Evolutionary conservation across 345 rosid species (phyloP), one percentile per base, ranked within the genome.

Genomic region (Hirschfeldia incana): DNA sequence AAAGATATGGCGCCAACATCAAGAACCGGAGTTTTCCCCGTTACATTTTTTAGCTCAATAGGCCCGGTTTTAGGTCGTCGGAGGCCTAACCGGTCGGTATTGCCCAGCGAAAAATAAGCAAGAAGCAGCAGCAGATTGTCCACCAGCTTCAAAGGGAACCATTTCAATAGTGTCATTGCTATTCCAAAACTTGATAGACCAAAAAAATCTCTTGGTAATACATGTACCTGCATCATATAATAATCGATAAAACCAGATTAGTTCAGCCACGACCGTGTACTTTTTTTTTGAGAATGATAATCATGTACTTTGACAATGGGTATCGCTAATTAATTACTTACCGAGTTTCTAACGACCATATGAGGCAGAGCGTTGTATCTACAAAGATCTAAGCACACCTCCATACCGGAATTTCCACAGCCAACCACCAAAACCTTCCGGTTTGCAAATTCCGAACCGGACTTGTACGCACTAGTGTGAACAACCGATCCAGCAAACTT

Each of bases 381-480:
- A 73, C 91, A 91, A 11, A 93, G 89, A 82, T 91, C 98, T 77
- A 93, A 82, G 81, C 97, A 85, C 34, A 93, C 90, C 82, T 93
- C 98, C 98, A 93, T 91, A 59, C 98, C 98, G 0, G 98, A 93
- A 72, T 93, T 93, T 0, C 98, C 98, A 80, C 97, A 90, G 4
- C 98, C 97, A 26, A 93, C 73, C 0, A 93, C 94, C 77, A 93
- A 74, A 69, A 93, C 98, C 79, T 77, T 82, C 71, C 78, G 37
- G 82, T 85, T 85, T 58, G 72, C 71, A 44, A 85, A 89, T 32
- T 67, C 87, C 26, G 76, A 78, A 62, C 97, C 97, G 28, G 92
- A 88, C 73, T 88, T 93, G 46, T 90, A 93, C 67, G 53, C 81
- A 65, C 88, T 88, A 10, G 94, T 86, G 59, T 93, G 98, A 9